Evolutionary conservation across 2,329 filamentous ascomycete genomes (phyloP), one percentile per base, ranked within the genome.

Genomic region (Huntiella decipiens): DNA sequence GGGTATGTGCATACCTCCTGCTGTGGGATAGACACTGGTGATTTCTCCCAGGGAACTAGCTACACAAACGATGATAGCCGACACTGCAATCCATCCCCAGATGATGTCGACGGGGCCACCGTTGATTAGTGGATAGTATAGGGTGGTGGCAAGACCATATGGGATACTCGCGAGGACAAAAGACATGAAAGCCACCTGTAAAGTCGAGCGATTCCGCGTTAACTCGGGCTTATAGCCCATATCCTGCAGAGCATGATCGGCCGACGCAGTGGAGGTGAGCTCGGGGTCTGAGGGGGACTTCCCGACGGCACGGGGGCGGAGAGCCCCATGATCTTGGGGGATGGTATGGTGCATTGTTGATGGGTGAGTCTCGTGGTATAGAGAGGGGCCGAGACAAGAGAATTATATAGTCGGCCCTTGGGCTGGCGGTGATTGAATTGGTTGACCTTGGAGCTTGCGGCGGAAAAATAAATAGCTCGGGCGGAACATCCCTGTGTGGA

Each of bases 91-190:
- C 76, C 79, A 82, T 37, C 77, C 79, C 78, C 78, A 82, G 57
- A 84, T 77, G 55, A 83, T 74, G 56, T 74, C 72, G 50, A 74
- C 71, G 5, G 78, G 74, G 2, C 79, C 79, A 50, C 79, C 79
- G 51, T 73, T 74, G 47, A 71, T 63, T 37, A 82, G 60, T 3
- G 79, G 78, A 56, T 81, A 82, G 59, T 68, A 69, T 53, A 83
- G 59, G 5, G 77, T 83, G 1, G 79, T 84, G 38, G 77, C 71
- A 35, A 84, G 66, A 54, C 79, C 79, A 59, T 82, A 84, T 7
- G 79, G 79, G 51, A 83, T 80, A 2, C 79, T 78, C 41, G 79
- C 78, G 45, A 84, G 70, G 53, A 83, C 79, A 56, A 83, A 84
- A 51, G 76, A 79, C 77, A 81, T 82, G 67, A 81, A 81, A 53